Conservation (phyloP, 169 alveolate genomes). For the Plasmodium cynomolgi region DNA sequence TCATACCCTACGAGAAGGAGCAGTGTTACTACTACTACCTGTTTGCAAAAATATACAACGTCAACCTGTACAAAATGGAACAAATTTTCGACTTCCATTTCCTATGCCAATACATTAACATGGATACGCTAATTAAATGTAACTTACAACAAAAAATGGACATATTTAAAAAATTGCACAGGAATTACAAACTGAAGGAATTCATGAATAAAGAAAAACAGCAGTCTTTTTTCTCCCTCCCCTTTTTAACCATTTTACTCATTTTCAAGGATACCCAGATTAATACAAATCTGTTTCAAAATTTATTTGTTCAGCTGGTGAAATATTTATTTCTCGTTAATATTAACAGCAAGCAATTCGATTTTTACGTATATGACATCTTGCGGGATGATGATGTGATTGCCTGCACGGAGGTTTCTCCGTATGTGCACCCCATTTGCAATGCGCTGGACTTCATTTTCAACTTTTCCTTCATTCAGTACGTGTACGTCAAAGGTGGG, state of each 20-base stretch:
- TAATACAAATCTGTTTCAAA: slow-evolving; percentile 25
- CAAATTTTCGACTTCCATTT: slow-evolving; percentile 18
- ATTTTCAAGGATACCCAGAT: slow-evolving; percentile 43
- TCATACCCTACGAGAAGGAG: slow-evolving; percentile 40
- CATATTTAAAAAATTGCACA: slow-evolving; percentile 26
- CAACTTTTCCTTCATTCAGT: slow-evolving; percentile 33
- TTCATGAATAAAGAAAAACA: neutral
- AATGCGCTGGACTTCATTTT: slow-evolving; percentile 31
- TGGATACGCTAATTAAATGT: slow-evolving; percentile 4
- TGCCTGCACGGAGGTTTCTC: slow-evolving; percentile 28
- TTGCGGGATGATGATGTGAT: slow-evolving; percentile 43
- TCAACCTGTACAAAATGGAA: neutral
- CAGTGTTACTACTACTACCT: slow-evolving; percentile 12
- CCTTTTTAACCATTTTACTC: slow-evolving; percentile 42
- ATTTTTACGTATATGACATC: slow-evolving; percentile 32
- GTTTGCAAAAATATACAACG: slow-evolving; percentile 23
- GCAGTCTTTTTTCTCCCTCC: neutral
- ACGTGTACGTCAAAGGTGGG: slow-evolving; percentile 33
- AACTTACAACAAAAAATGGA: slow-evolving; percentile 27
- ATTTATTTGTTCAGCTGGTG: slow-evolving; percentile 35
- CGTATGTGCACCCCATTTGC: slow-evolving; percentile 14
- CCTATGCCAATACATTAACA: slow-evolving; percentile 18
- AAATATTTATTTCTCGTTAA: slow-evolving; percentile 51
- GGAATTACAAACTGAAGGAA: neutral
- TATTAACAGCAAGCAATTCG: slow-evolving; percentile 10